Evolutionary conservation across 441 rosid species (phyloP), one percentile per base, ranked within the genome.

Genomic region (Kokia cookei): DNA sequence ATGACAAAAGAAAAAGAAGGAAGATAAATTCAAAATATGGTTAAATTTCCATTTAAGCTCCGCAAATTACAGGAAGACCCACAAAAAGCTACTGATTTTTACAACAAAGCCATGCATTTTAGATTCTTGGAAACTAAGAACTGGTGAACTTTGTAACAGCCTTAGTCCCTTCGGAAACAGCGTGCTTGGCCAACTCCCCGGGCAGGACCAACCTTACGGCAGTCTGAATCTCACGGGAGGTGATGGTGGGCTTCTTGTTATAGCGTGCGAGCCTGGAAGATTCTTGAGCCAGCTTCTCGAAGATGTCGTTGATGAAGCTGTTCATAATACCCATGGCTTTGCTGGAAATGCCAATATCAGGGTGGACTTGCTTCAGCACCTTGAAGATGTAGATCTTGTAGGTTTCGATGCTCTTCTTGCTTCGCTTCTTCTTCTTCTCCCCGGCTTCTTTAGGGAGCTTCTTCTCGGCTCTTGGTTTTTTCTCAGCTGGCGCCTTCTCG

Each of bases 311-410:
- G 54, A 72, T 72, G 75, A 72, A 72, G 17, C 75, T 72, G 68
- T 72, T 72, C 68, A 60, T 72, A 22, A 72, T 72, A 9, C 75
- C 75, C 75, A 72, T 60, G 1, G 75, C 75, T 58, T 72, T 72
- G 47, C 75, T 72, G 27, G 75, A 72, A 40, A 72, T 72, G 0
- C 75, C 75, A 13, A 72, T 72, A 32, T 72, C 75, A 0, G 75
- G 75, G 3, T 72, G 75, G 10, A 72, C 75, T 24, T 72, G 75
- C 47, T 72, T 72, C 47, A 72, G 59, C 2, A 72, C 75, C 68
- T 72, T 72, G 75, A 72, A 72, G 68, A 72, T 72, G 59, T 72
- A 72, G 75, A 72, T 72, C 68, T 72, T 72, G 75, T 72, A 72
- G 43, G 75, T 72, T 29, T 72, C 75, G 0, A 72, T 59, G 68